These are phyloP conservation scores for Suillus fuscotomentosus DNA, from an alignment of 768 basidiomycete genomes.

Conservation along the genomic window DNA sequence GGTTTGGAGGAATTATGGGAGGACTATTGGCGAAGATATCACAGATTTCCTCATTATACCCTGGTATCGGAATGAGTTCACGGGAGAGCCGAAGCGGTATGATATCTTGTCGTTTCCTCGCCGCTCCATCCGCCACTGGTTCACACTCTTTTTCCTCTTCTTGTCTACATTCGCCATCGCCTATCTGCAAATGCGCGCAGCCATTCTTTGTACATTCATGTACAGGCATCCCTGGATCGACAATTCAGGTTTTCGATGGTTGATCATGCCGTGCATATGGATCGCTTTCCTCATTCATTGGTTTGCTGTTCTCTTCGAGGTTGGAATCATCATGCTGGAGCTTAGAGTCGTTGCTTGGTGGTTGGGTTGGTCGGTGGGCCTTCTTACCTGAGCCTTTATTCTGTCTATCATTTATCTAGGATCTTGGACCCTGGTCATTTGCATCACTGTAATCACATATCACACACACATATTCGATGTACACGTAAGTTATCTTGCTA, in stretches of 20 bases:
- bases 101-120: slow-evolving; percentile 54
- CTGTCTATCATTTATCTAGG: slow-evolving; percentile 8
- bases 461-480: slow-evolving; percentile 3
- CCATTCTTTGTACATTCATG: slow-evolving; percentile 51
- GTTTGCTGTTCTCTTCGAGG: slow-evolving; percentile 61
- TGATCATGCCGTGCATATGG: slow-evolving; percentile 62
- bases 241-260: slow-evolving; percentile 62
- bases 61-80: slow-evolving; percentile 81
- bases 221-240: slow-evolving; percentile 58
- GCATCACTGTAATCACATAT: slow-evolving; percentile 11
- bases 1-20: slow-evolving; percentile 80
- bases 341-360: slow-evolving; percentile 67
- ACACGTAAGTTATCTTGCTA: neutral
- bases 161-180: slow-evolving; percentile 45
- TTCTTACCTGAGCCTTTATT: slow-evolving; percentile 36
- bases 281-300: slow-evolving; percentile 65
- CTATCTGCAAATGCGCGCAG: slow-evolving; percentile 57
- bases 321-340: slow-evolving; percentile 55
- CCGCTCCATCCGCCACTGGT: slow-evolving; percentile 69
- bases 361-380: slow-evolving; percentile 66
- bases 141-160: slow-evolving; percentile 55
- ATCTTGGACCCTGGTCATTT: slow-evolving; percentile 9
- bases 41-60: slow-evolving; percentile 82
- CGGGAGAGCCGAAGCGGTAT: slow-evolving; percentile 71
- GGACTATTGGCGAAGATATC: slow-evolving; percentile 76